Conservation (phyloP, 768 basidiomycete genomes). For the Rubroboletus satanas region DNA sequence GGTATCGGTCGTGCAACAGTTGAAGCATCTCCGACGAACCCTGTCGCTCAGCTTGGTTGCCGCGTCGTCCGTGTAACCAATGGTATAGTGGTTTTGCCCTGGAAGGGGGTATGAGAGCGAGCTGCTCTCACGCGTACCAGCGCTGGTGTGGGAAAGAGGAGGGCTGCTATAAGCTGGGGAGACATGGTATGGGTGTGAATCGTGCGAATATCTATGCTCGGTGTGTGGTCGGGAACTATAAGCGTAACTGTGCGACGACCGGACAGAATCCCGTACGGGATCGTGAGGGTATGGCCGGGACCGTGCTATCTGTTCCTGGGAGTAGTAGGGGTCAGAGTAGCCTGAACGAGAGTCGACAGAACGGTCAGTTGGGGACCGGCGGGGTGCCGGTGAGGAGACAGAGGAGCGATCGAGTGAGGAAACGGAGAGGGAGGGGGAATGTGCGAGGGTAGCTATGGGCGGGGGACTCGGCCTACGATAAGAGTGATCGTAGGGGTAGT, state of each 20-base stretch:
- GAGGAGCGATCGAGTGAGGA: conserved; percentile 59
- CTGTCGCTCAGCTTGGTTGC: conserved; percentile 76
- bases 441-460: conserved; percentile 48
- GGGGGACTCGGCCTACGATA: conserved; percentile 44
- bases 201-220: conserved; percentile 33
- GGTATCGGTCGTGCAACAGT: conserved; percentile 82
- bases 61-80: conserved; percentile 70
- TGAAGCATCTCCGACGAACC: conserved; percentile 75
- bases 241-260: conserved; percentile 36
- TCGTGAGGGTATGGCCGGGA: conserved; percentile 33
- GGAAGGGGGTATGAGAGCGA: conserved; percentile 36
- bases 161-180: conserved; percentile 27
- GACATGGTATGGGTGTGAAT: conserved; percentile 31
- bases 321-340: conserved; percentile 38
- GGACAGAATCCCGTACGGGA: conserved; percentile 30
- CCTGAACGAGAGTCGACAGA: conserved; percentile 27
- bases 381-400: conserved; percentile 54
- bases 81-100: conserved; percentile 35
- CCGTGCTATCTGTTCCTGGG: conserved; percentile 34
- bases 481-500: conserved; percentile 39
- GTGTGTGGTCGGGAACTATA: conserved; percentile 26
- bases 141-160: conserved; percentile 22
- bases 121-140: conserved; percentile 23
- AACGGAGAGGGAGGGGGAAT: conserved; percentile 59
- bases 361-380: conserved; percentile 37